These are phyloP conservation scores for Pleurotus citrinopileatus DNA, from an alignment of 768 basidiomycete species.

Conservation along the genomic window DNA sequence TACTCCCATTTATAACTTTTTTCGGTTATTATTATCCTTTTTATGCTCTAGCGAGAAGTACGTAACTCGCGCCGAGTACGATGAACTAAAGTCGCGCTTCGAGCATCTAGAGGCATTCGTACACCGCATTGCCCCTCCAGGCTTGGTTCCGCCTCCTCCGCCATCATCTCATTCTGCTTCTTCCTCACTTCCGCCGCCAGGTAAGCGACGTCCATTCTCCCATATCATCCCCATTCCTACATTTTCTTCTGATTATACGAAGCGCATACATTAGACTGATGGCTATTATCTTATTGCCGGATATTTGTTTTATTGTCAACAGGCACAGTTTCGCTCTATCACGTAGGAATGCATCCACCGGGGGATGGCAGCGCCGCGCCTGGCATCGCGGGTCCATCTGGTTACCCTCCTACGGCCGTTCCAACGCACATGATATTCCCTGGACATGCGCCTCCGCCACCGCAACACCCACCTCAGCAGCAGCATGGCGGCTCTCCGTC, in stretches of 20 bases:
- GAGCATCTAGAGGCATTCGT: constrained; percentile 57
- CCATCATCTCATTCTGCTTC: constrained; percentile 14
- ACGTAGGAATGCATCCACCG: background rate
- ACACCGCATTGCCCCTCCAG: constrained; percentile 22
- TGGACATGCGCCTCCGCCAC: background rate
- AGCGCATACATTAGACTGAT: constrained; percentile 31
- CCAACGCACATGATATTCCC: background rate
- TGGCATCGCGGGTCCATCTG: background rate
- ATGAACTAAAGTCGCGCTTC: constrained; percentile 67
- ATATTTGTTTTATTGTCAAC: constrained; percentile 11
- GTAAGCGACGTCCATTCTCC: constrained; percentile 30
- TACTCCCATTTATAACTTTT: constrained; percentile 12
- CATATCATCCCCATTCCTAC: constrained; percentile 17
- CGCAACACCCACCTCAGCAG: background rate
- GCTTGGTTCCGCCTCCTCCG: constrained; percentile 27
- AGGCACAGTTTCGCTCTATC: constrained; percentile 16
- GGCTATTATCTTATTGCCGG: constrained; percentile 20
- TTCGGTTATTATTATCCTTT: constrained; percentile 8
- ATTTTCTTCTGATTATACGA: constrained; percentile 24
- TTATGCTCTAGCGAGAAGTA: constrained; percentile 63
- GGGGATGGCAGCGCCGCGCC: background rate
- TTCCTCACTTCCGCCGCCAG: constrained; percentile 12
- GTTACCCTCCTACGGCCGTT: background rate
- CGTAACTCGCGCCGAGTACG: constrained; percentile 73
- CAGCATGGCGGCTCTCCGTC: background rate